Evolutionary conservation across 192 early-diverging fungal genomes (phyloP).

Genomic region (Backusella psychrophila): DNA sequence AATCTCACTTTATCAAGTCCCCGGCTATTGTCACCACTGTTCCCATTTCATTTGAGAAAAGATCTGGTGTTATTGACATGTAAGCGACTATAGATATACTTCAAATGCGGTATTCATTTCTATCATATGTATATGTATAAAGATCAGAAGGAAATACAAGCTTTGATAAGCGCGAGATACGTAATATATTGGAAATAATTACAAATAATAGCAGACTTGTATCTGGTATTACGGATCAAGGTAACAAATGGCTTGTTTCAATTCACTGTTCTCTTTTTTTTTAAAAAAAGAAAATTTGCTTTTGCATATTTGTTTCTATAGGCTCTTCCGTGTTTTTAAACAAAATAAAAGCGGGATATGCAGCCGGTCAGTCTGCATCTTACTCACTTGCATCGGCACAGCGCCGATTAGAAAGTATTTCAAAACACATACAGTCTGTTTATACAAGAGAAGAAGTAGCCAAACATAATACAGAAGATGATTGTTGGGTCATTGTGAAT

Average conservation of each 20-base stretch:
- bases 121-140: not conserved
- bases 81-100: not conserved
- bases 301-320: not conserved
- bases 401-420: not conserved
- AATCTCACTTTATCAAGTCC: not conserved
- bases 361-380: not conserved
- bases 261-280: not conserved
- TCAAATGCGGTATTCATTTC: not conserved
- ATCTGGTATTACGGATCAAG: not conserved
- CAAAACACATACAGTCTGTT: not conserved
- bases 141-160: not conserved
- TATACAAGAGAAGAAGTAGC: constrained; percentile 61
- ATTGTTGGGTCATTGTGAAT: constrained; percentile 88
- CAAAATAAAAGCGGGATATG: not conserved
- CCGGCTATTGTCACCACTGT: not conserved
- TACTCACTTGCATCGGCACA: not conserved
- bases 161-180: not conserved
- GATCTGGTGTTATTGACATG: not conserved
- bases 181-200: not conserved
- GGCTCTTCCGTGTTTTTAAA: not conserved
- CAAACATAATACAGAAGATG: constrained; percentile 78
- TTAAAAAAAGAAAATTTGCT: not conserved
- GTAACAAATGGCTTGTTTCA: not conserved
- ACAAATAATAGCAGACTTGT: not conserved
- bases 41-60: not conserved